Evolutionary conservation across 108 stramenopile genomes (phyloP).

Genomic region (Cyclotella choctawhatcheeana): DNA sequence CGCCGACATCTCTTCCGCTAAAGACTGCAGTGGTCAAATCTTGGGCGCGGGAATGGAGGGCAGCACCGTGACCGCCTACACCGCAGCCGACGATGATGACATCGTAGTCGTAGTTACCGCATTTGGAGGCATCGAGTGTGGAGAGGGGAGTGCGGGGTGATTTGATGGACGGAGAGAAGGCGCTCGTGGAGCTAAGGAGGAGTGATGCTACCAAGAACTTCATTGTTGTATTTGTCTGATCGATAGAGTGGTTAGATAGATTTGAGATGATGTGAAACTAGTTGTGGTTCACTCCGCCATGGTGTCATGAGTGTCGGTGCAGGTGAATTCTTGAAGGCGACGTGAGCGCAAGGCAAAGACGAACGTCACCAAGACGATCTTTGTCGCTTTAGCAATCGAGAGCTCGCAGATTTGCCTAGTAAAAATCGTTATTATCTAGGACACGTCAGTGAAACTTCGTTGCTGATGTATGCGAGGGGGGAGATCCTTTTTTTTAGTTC

Average conservation of each 20-base stretch:
- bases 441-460: too few species aligned
- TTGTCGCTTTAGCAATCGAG: too few species aligned
- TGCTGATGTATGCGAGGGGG: too few species aligned
- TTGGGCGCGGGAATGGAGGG: constrained; percentile 94
- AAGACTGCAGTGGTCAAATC: constrained; percentile 94
- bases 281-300: too few species aligned
- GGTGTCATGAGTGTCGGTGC: too few species aligned
- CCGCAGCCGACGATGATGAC: constrained; percentile 96
- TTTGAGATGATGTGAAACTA: not conserved
- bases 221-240: not conserved
- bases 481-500: too few species aligned
- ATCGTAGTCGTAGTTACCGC: constrained; percentile 80
- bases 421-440: too few species aligned
- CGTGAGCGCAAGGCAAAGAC: too few species aligned
- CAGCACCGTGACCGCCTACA: constrained; percentile 99
- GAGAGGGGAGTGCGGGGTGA: constrained; percentile 8
- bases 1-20: constrained; percentile 94
- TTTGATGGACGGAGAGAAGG: constrained; percentile 19
- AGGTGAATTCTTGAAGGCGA: too few species aligned
- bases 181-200: constrained; percentile 25
- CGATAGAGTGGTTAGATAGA: not conserved
- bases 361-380: too few species aligned
- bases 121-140: constrained; percentile 41
- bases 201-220: constrained; percentile 25
- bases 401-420: too few species aligned